These are phyloP conservation scores for Tuber microsphaerosporum DNA, from an alignment of 495 filamentous ascomycete species.

Conservation along the genomic window DNA sequence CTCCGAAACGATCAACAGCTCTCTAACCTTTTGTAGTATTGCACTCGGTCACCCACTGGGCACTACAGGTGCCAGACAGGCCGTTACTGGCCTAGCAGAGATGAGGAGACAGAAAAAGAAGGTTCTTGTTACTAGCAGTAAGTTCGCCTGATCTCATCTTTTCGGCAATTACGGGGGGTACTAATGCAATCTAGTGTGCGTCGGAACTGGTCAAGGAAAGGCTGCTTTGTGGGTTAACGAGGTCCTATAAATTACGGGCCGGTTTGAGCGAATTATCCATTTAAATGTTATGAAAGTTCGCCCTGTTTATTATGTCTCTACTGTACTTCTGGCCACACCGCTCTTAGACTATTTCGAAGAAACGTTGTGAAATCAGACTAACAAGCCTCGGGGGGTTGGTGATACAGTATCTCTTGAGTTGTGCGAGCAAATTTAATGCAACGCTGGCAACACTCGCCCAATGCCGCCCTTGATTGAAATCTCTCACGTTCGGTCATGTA, in stretches of 20 bases:
- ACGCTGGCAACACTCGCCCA: not conserved
- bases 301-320: not conserved
- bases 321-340: not conserved
- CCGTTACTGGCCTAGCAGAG: conserved; percentile 78
- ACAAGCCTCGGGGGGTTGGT: not conserved
- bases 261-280: not conserved
- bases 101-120: conserved; percentile 70
- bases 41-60: conserved; percentile 79
- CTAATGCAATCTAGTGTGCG: conserved; percentile 47
- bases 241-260: conserved; percentile 25
- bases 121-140: conserved; percentile 76
- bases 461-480: not conserved
- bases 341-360: not conserved
- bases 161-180: not conserved
- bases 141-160: not conserved
- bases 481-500: not conserved
- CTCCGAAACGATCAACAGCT: not conserved
- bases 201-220: conserved; percentile 68
- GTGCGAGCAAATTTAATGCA: not conserved
- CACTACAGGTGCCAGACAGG: conserved; percentile 70
- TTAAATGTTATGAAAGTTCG: not conserved
- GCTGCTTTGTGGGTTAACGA: conserved; percentile 75
- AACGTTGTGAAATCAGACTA: not conserved
- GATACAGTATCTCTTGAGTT: not conserved
- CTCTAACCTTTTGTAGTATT: conserved; percentile 45